Percentiles rank a stretch among this genome's conserved stretches.
These are phyloP conservation scores for Stachybotrys echinatus DNA, from an alignment of 2,329 filamentous ascomycete genomes.

Conservation along the genomic window DNA sequence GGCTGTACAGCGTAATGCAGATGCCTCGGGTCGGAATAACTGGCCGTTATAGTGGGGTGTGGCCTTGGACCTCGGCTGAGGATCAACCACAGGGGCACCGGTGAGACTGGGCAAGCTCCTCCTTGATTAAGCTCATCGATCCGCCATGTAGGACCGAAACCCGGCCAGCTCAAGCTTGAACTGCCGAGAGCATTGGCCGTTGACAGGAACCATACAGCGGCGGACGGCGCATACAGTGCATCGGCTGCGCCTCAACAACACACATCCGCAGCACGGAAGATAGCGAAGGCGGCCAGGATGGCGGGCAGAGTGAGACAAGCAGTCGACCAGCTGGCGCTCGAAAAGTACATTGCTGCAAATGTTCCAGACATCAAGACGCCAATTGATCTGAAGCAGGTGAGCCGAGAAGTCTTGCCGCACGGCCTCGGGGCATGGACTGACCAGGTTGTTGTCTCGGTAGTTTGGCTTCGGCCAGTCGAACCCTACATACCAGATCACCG, in stretches of 20 bases:
- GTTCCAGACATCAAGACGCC: slow-evolving; percentile 83
- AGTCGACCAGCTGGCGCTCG: slow-evolving; percentile 75
- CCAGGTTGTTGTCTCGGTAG: slow-evolving; percentile 35
- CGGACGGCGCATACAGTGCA: no score
- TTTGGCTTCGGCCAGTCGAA: slow-evolving; percentile 98
- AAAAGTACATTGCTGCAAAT: slow-evolving; percentile 69
- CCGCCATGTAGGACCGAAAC: background rate
- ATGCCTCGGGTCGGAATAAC: no score
- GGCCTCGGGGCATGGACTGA: background rate
- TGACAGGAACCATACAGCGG: no score
- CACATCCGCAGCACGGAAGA: background rate
- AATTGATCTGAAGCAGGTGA: slow-evolving; percentile 82
- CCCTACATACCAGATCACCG: slow-evolving; percentile 88
- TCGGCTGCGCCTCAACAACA: no score
- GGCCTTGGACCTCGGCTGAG: no score
- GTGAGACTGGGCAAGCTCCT: background rate
- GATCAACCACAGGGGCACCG: no score
- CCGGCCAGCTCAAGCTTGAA: background rate
- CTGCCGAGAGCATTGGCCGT: background rate
- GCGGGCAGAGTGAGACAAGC: slow-evolving; percentile 85
- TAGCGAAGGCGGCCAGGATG: slow-evolving; percentile 41
- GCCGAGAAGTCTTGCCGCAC: slow-evolving; percentile 6
- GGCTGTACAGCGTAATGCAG: no score
- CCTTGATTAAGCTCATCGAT: no score
- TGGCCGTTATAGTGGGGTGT: no score